Conservation (phyloP, 352 stramenopile species). For the Pythium phragmitis region DNA sequence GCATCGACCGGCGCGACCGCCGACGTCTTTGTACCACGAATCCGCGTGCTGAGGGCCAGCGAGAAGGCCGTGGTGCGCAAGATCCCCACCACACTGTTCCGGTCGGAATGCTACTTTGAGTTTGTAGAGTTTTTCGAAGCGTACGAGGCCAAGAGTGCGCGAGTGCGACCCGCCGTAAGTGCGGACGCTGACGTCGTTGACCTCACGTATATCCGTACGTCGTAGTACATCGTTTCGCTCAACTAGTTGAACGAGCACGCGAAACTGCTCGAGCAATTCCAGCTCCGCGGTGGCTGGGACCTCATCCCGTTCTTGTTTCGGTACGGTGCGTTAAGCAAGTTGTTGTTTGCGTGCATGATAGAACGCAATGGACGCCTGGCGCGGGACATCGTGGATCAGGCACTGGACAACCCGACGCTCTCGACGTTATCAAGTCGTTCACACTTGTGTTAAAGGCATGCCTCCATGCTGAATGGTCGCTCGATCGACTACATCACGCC, state of each 20-base stretch:
- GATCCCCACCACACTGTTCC: not conserved
- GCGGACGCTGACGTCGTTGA: too few species aligned
- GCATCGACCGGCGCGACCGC: too few species aligned
- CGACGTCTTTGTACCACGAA: too few species aligned
- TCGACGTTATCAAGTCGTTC: slow-evolving; percentile 5
- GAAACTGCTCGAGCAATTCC: slow-evolving; percentile 11
- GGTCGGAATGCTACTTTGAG: not conserved
- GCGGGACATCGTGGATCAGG: slow-evolving; percentile 6
- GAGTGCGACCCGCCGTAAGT: too few species aligned
- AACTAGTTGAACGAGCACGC: not conserved
- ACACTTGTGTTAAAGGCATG: slow-evolving; percentile 10
- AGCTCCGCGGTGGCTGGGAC: not conserved
- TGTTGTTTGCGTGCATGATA: slow-evolving; percentile 13
- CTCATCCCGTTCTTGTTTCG: slow-evolving; percentile 6
- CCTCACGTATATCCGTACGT: too few species aligned
- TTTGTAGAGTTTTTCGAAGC: slow-evolving; percentile 9
- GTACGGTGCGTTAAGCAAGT: slow-evolving; percentile 1
- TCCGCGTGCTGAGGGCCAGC: too few species aligned
- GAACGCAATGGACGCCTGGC: slow-evolving; percentile 8
- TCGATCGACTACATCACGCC: slow-evolving; percentile 27
- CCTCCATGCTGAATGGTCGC: slow-evolving; percentile 6
- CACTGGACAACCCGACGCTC: not conserved
- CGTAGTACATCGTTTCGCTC: too few species aligned
- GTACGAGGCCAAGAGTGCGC: not conserved
- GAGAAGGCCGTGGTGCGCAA: slow-evolving; percentile 3